These are phyloP conservation scores for Panicum miliaceum DNA, from an alignment of 176 grass and related monocot genomes.

Conservation along the genomic window DNA sequence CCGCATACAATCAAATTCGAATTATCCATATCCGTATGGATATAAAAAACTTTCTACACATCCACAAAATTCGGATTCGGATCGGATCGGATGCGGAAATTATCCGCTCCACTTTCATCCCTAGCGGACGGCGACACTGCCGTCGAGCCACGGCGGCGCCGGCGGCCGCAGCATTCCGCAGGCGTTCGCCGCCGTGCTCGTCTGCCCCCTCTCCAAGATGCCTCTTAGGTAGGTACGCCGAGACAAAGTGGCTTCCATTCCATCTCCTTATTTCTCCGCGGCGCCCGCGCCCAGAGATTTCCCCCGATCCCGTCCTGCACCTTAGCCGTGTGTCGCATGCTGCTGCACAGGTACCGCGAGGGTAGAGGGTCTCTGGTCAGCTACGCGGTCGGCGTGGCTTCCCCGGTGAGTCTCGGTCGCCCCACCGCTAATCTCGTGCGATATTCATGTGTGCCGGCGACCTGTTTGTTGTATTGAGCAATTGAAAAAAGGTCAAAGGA, in stretches of 20 bases:
- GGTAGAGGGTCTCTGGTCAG: conserved; percentile 55
- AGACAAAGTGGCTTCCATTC: neutral
- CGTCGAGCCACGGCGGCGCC: conserved; percentile 13
- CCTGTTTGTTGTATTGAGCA: conserved; percentile 43
- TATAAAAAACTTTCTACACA: too few species aligned
- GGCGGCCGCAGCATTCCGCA: conserved; percentile 33
- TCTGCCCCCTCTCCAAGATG: conserved; percentile 68
- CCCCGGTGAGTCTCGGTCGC: conserved; percentile 48
- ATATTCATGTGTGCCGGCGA: neutral
- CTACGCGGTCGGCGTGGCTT: conserved; percentile 60
- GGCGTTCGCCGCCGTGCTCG: conserved; percentile 50
- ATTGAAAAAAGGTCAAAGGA: neutral
- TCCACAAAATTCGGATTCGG: too few species aligned
- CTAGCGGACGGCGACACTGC: conserved; percentile 38
- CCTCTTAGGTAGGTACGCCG: conserved; percentile 45
- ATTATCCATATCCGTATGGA: too few species aligned
- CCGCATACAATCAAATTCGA: too few species aligned
- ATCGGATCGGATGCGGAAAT: too few species aligned
- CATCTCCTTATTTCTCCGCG: neutral
- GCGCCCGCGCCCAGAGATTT: neutral
- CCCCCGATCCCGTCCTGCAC: neutral
- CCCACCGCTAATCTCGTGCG: neutral
- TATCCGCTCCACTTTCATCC: too few species aligned
- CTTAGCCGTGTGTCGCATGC: neutral
- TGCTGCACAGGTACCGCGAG: conserved; percentile 54